These are phyloP conservation scores for Helenozyma rhizophorensis DNA, from an alignment of 805 yeast species.

Conservation along the genomic window DNA sequence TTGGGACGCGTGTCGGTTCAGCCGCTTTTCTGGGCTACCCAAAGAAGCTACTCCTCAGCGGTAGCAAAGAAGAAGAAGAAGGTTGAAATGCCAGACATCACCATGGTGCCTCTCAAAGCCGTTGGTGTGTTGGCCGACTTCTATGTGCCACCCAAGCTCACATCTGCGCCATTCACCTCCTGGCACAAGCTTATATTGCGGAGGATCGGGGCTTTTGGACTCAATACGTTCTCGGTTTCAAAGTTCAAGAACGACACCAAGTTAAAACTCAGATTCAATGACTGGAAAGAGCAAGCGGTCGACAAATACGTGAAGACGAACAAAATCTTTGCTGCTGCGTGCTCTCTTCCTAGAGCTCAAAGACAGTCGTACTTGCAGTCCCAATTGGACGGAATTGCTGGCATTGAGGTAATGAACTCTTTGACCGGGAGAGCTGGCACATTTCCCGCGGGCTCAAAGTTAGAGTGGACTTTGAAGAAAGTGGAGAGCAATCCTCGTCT, in stretches of 20 bases:
- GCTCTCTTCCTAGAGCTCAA: conserved; percentile 25
- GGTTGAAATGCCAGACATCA: conserved; percentile 23
- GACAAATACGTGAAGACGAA: conserved; percentile 75
- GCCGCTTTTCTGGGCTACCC: background rate
- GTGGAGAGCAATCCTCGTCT: conserved; percentile 71
- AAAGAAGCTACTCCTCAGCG: conserved; percentile 12
- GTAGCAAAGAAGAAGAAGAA: conserved; percentile 12
- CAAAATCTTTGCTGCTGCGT: conserved; percentile 65
- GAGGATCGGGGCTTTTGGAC: conserved; percentile 61
- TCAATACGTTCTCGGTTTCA: conserved; percentile 55
- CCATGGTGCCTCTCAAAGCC: conserved; percentile 33
- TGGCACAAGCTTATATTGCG: conserved; percentile 50
- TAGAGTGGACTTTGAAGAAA: conserved; percentile 75
- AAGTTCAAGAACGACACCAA: conserved; percentile 42
- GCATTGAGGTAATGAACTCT: conserved; percentile 28
- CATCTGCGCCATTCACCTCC: conserved; percentile 19
- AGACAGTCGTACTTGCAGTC: conserved; percentile 42
- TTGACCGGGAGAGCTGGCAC: conserved; percentile 30
- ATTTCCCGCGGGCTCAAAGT: conserved; percentile 51
- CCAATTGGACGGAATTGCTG: conserved; percentile 33
- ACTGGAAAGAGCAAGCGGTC: conserved; percentile 85
- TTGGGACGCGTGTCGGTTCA: background rate
- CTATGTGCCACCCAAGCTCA: conserved; percentile 37
- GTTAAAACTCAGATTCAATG: conserved; percentile 52
- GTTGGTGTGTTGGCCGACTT: conserved; percentile 41